phyloP scores from a whole-genome alignment of 2,329 filamentous ascomycete genomes.

The Cytospora chrysosperma region DNA sequence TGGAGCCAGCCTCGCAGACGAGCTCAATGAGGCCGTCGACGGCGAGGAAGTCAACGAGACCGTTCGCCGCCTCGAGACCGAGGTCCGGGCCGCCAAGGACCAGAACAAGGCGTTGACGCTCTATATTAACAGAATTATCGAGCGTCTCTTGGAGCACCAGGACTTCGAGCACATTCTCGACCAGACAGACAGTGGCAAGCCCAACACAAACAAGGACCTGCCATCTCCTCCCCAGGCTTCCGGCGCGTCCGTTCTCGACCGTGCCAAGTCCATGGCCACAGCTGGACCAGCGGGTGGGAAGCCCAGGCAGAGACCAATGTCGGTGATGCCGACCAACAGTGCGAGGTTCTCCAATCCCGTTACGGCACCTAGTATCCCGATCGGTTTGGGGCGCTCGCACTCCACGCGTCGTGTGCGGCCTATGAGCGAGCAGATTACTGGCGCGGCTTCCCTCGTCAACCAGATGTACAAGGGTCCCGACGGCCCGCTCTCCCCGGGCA shows the following conservation, averaged over 20 bases:
- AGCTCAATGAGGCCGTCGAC: constrained; percentile 70
- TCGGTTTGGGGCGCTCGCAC: constrained; percentile 57
- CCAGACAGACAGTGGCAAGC: constrained; percentile 61
- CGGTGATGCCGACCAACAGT: constrained; percentile 49
- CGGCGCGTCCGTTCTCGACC: constrained; percentile 55
- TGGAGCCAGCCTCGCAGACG: constrained; percentile 73
- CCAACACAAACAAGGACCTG: constrained; percentile 77
- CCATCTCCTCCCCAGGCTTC: constrained; percentile 65
- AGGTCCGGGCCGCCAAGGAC: constrained; percentile 78
- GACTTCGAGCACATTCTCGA: constrained; percentile 94
- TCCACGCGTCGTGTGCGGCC: constrained; percentile 50
- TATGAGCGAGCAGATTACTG: constrained; percentile 62
- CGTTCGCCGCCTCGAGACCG: constrained; percentile 70
- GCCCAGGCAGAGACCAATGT: constrained; percentile 55
- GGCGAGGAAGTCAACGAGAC: constrained; percentile 53
- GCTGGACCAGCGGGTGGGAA: constrained; percentile 38
- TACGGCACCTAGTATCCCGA: constrained; percentile 74
- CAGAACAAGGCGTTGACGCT: constrained; percentile 96
- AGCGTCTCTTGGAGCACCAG: constrained; percentile 87
- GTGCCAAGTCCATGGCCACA: constrained; percentile 60
- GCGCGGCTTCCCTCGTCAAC: constrained; percentile 72
- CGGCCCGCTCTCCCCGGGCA: constrained; percentile 58
- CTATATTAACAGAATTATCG: constrained; percentile 99
- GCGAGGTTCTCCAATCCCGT: constrained; percentile 54
- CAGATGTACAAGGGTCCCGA: constrained; percentile 84